phyloP scores from a whole-genome alignment of 768 basidiomycete species.

The Daedalea quercina region DNA sequence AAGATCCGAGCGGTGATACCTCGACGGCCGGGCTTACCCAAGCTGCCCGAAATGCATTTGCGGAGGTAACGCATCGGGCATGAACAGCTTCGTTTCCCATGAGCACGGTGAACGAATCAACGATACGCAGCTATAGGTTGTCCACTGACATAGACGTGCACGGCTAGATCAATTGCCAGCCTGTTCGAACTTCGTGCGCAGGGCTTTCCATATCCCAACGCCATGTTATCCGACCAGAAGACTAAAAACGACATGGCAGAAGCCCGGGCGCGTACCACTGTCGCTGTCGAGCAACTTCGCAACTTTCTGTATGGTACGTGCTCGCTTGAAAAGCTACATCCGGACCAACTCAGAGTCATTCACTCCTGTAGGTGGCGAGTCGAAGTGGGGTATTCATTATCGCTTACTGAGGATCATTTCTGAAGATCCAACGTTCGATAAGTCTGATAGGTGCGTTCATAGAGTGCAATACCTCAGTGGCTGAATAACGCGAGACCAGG shows the following conservation, averaged over 20 bases:
- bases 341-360: background rate
- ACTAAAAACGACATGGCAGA: constrained; percentile 37
- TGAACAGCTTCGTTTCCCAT: no score
- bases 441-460: constrained; percentile 39
- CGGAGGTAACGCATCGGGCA: no score
- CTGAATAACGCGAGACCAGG: constrained; percentile 27
- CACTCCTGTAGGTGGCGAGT: constrained; percentile 36
- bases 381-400: constrained; percentile 43
- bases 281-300: constrained; percentile 37
- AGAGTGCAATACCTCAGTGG: constrained; percentile 1
- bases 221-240: background rate
- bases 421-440: constrained; percentile 54
- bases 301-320: constrained; percentile 46
- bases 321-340: constrained; percentile 31
- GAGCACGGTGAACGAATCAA: no score
- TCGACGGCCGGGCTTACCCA: no score
- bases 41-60: no score
- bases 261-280: constrained; percentile 38
- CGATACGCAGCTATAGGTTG: no score
- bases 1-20: no score
- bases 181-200: no score
- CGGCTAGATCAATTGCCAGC: no score
- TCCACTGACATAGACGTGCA: no score
- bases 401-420: constrained; percentile 40
- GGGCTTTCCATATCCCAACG: no score